Conservation (phyloP, 2,329 filamentous ascomycete genomes). For the Hortaea werneckii region DNA sequence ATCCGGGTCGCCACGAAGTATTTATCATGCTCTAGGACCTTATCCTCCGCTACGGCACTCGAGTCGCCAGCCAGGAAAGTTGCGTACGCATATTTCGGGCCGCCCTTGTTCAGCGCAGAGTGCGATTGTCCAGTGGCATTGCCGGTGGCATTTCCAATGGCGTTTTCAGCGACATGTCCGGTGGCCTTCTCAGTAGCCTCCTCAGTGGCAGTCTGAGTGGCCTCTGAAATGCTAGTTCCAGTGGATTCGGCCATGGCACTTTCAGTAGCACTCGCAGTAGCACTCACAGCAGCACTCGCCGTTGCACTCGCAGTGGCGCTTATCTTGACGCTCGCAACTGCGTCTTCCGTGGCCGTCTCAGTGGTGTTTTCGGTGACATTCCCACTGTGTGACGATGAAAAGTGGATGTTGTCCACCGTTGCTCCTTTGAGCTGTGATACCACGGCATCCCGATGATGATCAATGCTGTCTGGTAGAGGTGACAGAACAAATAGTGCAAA, state of each 20-base stretch:
- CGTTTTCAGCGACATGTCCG: too few species aligned
- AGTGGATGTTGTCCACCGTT: background rate
- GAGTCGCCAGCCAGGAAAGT: constrained; percentile 17
- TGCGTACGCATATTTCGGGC: constrained; percentile 18
- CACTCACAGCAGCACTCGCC: too few species aligned
- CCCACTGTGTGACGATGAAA: background rate
- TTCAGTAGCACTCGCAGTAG: too few species aligned
- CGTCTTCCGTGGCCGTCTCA: background rate
- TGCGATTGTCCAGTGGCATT: too few species aligned
- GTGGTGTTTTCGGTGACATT: background rate
- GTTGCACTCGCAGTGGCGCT: too few species aligned
- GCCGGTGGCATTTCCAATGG: too few species aligned
- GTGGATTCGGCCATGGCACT: background rate
- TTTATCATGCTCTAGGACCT: constrained; percentile 10
- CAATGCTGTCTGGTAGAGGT: background rate
- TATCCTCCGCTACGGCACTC: constrained; percentile 8
- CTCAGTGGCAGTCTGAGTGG: background rate
- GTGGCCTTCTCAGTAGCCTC: background rate
- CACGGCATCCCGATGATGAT: constrained; percentile 1
- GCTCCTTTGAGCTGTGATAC: constrained; percentile 1
- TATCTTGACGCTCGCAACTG: background rate
- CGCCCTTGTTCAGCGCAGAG: background rate
- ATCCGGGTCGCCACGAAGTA: constrained; percentile 23
- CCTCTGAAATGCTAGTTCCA: background rate
- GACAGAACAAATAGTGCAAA: background rate